Evolutionary conservation across 2,329 filamentous ascomycete genomes (phyloP).

Genomic region (Fusarium clavum): DNA sequence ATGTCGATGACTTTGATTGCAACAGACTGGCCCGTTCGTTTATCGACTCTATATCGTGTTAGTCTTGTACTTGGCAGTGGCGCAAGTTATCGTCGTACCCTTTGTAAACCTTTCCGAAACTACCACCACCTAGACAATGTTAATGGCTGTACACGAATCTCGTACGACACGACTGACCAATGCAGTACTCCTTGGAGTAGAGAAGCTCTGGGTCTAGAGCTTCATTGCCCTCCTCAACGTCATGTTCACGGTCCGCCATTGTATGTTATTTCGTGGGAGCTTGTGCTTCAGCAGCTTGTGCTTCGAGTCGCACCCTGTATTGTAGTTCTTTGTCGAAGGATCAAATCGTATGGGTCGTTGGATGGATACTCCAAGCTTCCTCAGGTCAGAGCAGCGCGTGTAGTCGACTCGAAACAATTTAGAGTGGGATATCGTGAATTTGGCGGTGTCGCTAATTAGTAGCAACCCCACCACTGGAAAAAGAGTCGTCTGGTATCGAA

Average conservation of each 20-base stretch:
- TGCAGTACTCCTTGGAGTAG: slow-evolving; percentile 93
- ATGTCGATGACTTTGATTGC: slow-evolving; percentile 99
- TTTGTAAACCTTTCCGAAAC: slow-evolving; percentile 99
- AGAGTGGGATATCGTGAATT: slow-evolving; percentile 23
- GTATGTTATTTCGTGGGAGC: slow-evolving; percentile 23
- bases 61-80: neutral
- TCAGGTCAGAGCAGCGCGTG: slow-evolving; percentile 2
- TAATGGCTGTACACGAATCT: slow-evolving; percentile 6
- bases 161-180: slow-evolving; percentile 66
- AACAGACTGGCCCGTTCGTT: slow-evolving; percentile 90
- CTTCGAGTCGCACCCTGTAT: slow-evolving; percentile 4
- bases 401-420: slow-evolving; percentile 11
- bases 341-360: neutral
- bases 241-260: slow-evolving; percentile 64
- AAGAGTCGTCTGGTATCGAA: slow-evolving; percentile 32
- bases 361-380: neutral
- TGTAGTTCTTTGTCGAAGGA: neutral
- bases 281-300: slow-evolving; percentile 17
- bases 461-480: slow-evolving; percentile 41
- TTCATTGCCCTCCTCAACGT: slow-evolving; percentile 62
- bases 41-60: slow-evolving; percentile 77
- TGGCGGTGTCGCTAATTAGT: slow-evolving; percentile 41
- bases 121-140: slow-evolving; percentile 79
- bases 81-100: slow-evolving; percentile 67
- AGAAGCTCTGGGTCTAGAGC: slow-evolving; percentile 84